A percentile compares a stretch with the other conserved stretches of the same genome.
phyloP scores from a whole-genome alignment of 2,329 filamentous ascomycete genomes.

The Hymenoscyphus scutula region DNA sequence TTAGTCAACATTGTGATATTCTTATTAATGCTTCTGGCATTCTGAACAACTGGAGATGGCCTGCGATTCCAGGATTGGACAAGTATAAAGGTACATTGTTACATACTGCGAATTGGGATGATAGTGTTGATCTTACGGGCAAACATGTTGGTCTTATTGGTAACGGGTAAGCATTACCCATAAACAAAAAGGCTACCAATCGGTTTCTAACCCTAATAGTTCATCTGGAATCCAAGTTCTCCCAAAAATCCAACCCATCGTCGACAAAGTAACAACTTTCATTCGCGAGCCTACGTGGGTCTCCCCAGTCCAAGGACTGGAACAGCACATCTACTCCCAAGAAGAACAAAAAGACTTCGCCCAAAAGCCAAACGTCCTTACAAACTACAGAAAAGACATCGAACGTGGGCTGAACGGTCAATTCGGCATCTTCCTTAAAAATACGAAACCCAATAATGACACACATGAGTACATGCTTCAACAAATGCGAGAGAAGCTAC shows the following conservation, averaged over 20 bases:
- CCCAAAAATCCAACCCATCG: slow-evolving; percentile 44
- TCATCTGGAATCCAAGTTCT: slow-evolving; percentile 48
- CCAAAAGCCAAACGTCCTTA: slow-evolving; percentile 42
- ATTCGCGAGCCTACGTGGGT: slow-evolving; percentile 40
- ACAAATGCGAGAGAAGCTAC: slow-evolving; percentile 40
- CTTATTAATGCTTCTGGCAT: slow-evolving; percentile 26
- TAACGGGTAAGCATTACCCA: slow-evolving; percentile 52
- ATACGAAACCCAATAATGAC: slow-evolving; percentile 39
- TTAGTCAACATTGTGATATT: slow-evolving; percentile 23
- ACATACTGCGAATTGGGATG: slow-evolving; percentile 55
- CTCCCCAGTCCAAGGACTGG: slow-evolving; percentile 43
- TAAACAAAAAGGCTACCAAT: too few relatives aligned
- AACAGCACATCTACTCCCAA: slow-evolving; percentile 42
- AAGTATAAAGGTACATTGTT: slow-evolving; percentile 51
- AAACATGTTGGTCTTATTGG: slow-evolving; percentile 56
- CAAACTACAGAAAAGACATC: slow-evolving; percentile 44
- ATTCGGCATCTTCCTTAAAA: slow-evolving; percentile 47
- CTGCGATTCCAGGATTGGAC: slow-evolving; percentile 48
- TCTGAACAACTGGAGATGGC: slow-evolving; percentile 50
- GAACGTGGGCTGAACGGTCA: slow-evolving; percentile 47
- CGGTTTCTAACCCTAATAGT: slow-evolving; percentile 29
- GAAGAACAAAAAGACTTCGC: slow-evolving; percentile 44
- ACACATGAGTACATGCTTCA: slow-evolving; percentile 40
- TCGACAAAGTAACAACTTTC: slow-evolving; percentile 50
- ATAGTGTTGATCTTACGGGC: slow-evolving; percentile 46